Evolutionary conservation across 2,329 filamentous ascomycete species (phyloP).

Genomic region (Geosmithia putterillii): DNA sequence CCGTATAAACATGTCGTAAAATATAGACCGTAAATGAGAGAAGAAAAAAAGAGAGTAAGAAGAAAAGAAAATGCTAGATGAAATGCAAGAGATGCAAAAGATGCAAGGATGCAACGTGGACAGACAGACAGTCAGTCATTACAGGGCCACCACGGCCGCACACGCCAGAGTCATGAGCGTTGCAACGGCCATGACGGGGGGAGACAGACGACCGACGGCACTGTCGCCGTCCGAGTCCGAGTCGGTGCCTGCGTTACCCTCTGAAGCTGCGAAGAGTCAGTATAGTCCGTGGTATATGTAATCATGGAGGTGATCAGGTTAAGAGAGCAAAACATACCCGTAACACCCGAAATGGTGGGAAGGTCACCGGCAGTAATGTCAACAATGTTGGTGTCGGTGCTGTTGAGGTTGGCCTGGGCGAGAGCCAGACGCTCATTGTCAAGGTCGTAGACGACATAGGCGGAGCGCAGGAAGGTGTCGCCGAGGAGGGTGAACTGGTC

Average conservation of each 20-base stretch:
- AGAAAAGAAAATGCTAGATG: background rate
- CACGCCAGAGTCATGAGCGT: background rate
- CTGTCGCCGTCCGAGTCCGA: background rate
- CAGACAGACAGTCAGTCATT: no score
- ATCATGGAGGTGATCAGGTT: no score
- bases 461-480: conserved; percentile 44
- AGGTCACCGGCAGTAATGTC: conserved; percentile 28
- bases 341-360: conserved; percentile 30
- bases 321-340: conserved; percentile 12
- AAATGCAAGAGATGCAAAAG: background rate
- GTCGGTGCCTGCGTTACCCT: background rate
- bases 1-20: no score
- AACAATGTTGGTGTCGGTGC: conserved; percentile 28
- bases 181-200: background rate
- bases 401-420: conserved; percentile 39
- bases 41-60: background rate
- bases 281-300: background rate
- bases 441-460: conserved; percentile 45
- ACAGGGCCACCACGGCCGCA: background rate
- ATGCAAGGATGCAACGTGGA: background rate
- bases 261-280: background rate
- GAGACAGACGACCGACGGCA: background rate
- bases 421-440: conserved; percentile 35
- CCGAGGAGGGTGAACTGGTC: conserved; percentile 34
- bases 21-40: background rate